Evolutionary conservation across 306 rosid genomes (phyloP), one percentile per base, ranked within the genome.

Genomic region (Dryas alaskensis): DNA sequence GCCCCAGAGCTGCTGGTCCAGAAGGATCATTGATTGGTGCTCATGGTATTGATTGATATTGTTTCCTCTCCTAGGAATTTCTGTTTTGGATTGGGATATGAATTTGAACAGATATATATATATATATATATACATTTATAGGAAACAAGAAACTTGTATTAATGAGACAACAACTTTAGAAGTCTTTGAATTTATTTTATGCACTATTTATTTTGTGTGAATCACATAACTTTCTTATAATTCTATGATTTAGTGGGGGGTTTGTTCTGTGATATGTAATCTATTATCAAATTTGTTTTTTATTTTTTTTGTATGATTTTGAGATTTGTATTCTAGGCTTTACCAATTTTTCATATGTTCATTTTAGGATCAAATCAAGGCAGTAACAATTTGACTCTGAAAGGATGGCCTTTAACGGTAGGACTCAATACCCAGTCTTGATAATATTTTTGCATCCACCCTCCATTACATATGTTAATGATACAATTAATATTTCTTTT

Each of bases 341-440:
- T 79, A 84, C 45, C 61, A 66, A 70, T 76, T 61, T 8, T 65
- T 80, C 52, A 63, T 70, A 62, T 75, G 63, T 73, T 75, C 67
- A 22, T 76, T 44, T 81, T 73, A 89, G 97, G 89, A 61, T 72
- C 79, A 61, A 91, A 79, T 84, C 90, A 82, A 80, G 88, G 86
- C 62, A 50, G 84, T 79, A 72, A 74, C 83, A 86, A 72, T 83
- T 77, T 87, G 87, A 82, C 89, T 73, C 76, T 87, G 79, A 91
- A 86, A 58, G 97, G 95, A 62, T 85, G 90, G 87, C 92, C 97
- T 79, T 76, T 87, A 67, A 79, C 82, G 25, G 97, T 91, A 87
- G 62, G 90, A 71, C 63, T 60, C 70, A 54, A 48, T 68, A 62
- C 75, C 14, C 67, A 8, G 72, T 47, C 19, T 65, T 27, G 40